A percentile compares a stretch with the other conserved stretches of the same genome.
Evolutionary conservation across 345 rosid species (phyloP).

Genomic region (Populus davidiana): DNA sequence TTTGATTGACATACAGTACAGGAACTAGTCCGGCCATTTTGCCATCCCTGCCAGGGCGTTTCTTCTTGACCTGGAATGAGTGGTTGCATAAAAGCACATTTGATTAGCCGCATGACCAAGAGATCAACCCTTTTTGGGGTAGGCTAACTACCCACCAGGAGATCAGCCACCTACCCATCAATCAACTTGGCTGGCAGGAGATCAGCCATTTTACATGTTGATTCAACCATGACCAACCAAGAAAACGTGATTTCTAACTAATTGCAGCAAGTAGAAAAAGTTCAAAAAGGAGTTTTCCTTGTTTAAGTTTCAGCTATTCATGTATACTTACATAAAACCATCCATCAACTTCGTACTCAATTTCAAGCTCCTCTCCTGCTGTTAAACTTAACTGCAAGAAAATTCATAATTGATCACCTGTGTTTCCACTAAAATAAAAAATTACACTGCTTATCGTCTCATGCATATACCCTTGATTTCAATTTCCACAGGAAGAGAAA

Average conservation of each 20-base stretch:
- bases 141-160: neutral
- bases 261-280: neutral
- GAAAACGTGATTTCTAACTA: neutral
- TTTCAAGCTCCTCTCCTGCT: slow-evolving; percentile 89
- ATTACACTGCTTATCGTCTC: neutral
- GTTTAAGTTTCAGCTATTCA: neutral
- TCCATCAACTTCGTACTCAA: slow-evolving; percentile 96
- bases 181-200: neutral
- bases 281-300: neutral
- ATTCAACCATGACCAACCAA: neutral
- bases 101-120: too few species aligned
- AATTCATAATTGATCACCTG: neutral
- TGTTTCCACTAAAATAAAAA: neutral
- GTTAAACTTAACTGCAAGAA: slow-evolving; percentile 82
- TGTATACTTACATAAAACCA: slow-evolving; percentile 88
- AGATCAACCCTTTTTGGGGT: neutral
- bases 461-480: neutral
- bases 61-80: slow-evolving; percentile 81
- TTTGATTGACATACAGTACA: slow-evolving; percentile 81
- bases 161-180: neutral
- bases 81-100: neutral
- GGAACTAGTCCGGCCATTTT: slow-evolving; percentile 98
- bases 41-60: slow-evolving; percentile 95
- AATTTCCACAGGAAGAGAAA: neutral
- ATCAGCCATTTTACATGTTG: neutral